Evolutionary conservation across 139 green algal genomes (phyloP).

Genomic region (Chlorella sp.): DNA sequence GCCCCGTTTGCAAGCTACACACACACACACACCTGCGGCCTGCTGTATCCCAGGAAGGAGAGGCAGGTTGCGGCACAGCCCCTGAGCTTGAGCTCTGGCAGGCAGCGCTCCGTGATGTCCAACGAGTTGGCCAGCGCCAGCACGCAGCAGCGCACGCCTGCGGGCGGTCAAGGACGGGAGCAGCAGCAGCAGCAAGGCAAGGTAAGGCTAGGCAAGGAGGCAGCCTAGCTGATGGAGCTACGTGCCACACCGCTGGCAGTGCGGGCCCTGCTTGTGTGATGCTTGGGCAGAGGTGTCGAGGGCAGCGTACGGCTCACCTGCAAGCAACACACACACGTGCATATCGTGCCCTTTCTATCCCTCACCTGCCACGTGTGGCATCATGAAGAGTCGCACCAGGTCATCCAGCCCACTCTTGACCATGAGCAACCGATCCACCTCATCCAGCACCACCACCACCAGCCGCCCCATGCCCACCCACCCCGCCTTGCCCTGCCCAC

Average conservation of each 20-base stretch:
- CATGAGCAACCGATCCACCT: constrained; percentile 46
- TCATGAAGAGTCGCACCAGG: constrained; percentile 39
- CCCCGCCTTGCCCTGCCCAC: too few species aligned
- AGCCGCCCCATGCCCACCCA: too few species aligned
- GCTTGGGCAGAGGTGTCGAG: too few species aligned
- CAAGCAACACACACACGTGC: background rate
- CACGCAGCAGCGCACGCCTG: constrained; percentile 32
- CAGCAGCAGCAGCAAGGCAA: background rate
- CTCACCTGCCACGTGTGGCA: constrained; percentile 22
- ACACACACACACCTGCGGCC: too few species aligned
- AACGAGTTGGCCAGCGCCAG: constrained; percentile 54
- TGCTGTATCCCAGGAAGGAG: constrained; percentile 43
- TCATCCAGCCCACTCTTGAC: constrained; percentile 15
- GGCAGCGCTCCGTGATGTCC: constrained; percentile 46
- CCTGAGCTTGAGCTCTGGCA: constrained; percentile 38
- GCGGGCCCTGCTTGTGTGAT: too few species aligned
- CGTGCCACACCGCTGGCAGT: too few species aligned
- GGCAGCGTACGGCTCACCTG: too few species aligned
- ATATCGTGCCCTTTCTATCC: background rate
- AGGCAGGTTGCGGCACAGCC: constrained; percentile 26
- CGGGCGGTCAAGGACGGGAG: background rate
- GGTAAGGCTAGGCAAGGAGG: too few species aligned
- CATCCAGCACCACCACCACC: constrained; percentile 36
- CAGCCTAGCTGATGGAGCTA: too few species aligned
- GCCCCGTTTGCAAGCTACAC: too few species aligned